A percentile compares a stretch with the other conserved stretches of the same genome.
These are phyloP conservation scores for Simplicillium aogashimaense DNA, from an alignment of 2,329 filamentous ascomycete species.

Conservation along the genomic window DNA sequence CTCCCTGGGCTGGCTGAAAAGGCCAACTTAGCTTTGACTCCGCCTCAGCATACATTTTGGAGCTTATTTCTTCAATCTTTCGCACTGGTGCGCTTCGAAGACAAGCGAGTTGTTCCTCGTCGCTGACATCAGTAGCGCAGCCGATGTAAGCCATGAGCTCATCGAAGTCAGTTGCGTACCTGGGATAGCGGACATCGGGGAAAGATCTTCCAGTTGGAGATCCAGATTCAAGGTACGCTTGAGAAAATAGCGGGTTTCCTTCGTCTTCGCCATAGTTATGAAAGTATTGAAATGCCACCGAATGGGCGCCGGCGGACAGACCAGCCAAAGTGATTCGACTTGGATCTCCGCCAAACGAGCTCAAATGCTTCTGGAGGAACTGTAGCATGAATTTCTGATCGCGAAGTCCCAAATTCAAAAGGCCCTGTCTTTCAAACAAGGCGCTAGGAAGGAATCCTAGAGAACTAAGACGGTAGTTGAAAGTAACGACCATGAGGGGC, in stretches of 20 bases:
- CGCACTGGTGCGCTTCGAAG: constrained; percentile 24
- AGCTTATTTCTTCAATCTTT: constrained; percentile 25
- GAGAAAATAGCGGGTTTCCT: constrained; percentile 19
- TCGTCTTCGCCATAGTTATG: constrained; percentile 23
- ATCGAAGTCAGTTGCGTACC: constrained; percentile 21
- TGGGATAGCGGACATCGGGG: constrained; percentile 20
- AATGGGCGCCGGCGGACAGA: constrained; percentile 39
- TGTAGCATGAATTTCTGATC: constrained; percentile 41
- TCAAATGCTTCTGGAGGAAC: constrained; percentile 44
- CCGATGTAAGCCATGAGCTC: constrained; percentile 17
- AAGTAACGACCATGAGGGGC: constrained; percentile 30
- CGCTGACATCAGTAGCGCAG: constrained; percentile 15
- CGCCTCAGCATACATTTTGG: constrained; percentile 25
- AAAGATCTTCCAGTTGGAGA: constrained; percentile 25
- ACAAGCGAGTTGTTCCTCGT: constrained; percentile 24
- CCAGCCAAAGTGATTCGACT: constrained; percentile 42
- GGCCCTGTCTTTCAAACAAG: constrained; percentile 20
- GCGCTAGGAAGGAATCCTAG: constrained; percentile 34
- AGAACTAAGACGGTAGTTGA: constrained; percentile 30
- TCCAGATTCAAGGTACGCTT: constrained; percentile 25
- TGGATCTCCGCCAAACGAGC: constrained; percentile 42
- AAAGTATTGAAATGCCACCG: constrained; percentile 26
- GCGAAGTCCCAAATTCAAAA: constrained; percentile 41
- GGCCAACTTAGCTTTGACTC: constrained; percentile 33
- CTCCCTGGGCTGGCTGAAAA: constrained; percentile 35